A percentile compares a stretch with the other conserved stretches of the same genome.
Evolutionary conservation across 306 rosid genomes (phyloP).

Genomic region (Corylus americana): DNA sequence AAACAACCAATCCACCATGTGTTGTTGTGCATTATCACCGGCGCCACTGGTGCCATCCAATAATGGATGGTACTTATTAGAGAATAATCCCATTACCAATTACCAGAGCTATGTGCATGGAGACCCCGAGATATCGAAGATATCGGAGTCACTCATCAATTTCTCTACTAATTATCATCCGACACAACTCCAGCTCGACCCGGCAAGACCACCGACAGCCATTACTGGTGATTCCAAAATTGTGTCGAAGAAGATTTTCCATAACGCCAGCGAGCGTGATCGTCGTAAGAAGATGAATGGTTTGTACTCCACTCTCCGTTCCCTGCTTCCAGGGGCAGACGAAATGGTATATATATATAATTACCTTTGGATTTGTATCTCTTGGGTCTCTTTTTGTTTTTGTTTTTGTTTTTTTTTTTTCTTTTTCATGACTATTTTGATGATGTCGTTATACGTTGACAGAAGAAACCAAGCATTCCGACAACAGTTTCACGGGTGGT

Average conservation of each 20-base stretch:
- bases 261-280: conserved; percentile 83
- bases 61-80: conserved; percentile 1
- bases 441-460: background rate
- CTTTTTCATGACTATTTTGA: background rate
- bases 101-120: conserved; percentile 15
- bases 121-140: background rate
- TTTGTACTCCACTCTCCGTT: conserved; percentile 69
- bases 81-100: background rate
- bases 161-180: background rate
- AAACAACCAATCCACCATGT: conserved; percentile 3
- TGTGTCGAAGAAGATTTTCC: conserved; percentile 59
- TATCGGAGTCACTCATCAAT: background rate
- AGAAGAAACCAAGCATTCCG: conserved; percentile 74
- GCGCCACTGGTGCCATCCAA: background rate
- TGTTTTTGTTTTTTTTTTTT: background rate
- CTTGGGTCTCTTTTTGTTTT: background rate
- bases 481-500: conserved; percentile 54
- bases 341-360: conserved; percentile 44
- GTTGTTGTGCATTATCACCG: conserved; percentile 1
- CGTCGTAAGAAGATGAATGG: conserved; percentile 79
- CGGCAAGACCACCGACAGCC: conserved; percentile 2
- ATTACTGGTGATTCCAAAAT: background rate
- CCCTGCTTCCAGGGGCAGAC: conserved; percentile 57
- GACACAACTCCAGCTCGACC: conserved; percentile 7
- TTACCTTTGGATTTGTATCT: background rate